These are phyloP conservation scores for Selaginella tamariscina DNA, from an alignment of 75 land plant species.

Conservation along the genomic window DNA sequence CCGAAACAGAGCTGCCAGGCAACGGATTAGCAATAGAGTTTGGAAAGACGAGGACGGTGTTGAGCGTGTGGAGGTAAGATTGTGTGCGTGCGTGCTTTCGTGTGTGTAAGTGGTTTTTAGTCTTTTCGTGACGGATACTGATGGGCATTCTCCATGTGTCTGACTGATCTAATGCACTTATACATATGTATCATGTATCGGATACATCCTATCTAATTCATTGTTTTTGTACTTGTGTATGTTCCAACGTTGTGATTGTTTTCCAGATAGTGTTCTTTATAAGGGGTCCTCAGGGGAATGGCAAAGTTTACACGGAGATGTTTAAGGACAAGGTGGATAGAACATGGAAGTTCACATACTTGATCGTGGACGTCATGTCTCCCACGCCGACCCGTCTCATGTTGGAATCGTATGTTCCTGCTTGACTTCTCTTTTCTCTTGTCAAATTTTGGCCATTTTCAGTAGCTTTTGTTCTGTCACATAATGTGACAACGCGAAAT, in stretches of 20 bases:
- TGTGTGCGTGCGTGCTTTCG: background rate
- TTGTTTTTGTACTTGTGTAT: too few relatives aligned
- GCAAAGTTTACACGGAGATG: constrained; percentile 76
- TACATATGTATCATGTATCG: too few relatives aligned
- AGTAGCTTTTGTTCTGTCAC: too few relatives aligned
- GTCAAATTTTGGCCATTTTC: too few relatives aligned
- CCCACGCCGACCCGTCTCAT: constrained; percentile 56
- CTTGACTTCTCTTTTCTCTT: constrained; percentile 27
- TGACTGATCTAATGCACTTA: too few relatives aligned
- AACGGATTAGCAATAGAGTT: constrained; percentile 53
- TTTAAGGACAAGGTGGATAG: constrained; percentile 72
- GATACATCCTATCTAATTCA: background rate
- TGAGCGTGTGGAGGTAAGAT: constrained; percentile 76
- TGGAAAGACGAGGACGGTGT: constrained; percentile 92
- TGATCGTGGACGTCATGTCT: constrained; percentile 69
- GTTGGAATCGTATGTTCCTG: constrained; percentile 85
- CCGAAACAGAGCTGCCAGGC: constrained; percentile 89
- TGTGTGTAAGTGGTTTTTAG: background rate
- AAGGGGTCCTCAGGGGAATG: constrained; percentile 86
- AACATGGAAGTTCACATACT: constrained; percentile 76
- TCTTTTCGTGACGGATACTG: background rate
- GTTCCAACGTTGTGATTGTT: too few relatives aligned
- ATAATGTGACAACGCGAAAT: too few relatives aligned
- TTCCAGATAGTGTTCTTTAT: constrained; percentile 67
- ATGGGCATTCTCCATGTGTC: too few relatives aligned